phyloP scores from a whole-genome alignment of 352 stramenopile genomes.

The Globisporangium echinulatum region DNA sequence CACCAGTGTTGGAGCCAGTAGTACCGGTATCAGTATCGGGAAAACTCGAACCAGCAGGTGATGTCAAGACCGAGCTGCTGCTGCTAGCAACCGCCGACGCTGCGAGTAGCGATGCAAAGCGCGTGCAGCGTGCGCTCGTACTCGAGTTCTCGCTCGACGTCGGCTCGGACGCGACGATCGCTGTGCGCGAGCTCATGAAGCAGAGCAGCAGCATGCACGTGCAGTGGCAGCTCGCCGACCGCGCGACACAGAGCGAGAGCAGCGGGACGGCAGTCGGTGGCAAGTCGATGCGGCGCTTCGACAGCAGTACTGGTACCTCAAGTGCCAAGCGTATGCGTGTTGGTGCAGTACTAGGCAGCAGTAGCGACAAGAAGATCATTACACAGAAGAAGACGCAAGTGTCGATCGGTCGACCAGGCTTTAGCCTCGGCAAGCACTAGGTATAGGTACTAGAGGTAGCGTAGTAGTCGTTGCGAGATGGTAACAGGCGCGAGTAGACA shows the following conservation, averaged over 20 bases:
- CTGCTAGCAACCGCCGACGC: neutral
- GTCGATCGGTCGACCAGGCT: slow-evolving; percentile 69
- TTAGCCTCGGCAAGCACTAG: slow-evolving; percentile 74
- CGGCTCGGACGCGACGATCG: slow-evolving; percentile 89
- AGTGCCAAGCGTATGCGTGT: too few species aligned
- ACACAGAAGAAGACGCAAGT: slow-evolving; percentile 74
- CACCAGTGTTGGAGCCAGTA: neutral
- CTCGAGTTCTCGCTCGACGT: slow-evolving; percentile 60
- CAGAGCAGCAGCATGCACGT: slow-evolving; percentile 81
- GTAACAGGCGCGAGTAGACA: neutral
- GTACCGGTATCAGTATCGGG: neutral
- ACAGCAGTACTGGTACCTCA: neutral
- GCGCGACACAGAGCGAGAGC: slow-evolving; percentile 2
- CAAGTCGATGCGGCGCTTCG: neutral
- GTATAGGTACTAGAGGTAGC: neutral
- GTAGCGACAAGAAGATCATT: slow-evolving; percentile 43
- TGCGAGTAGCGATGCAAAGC: slow-evolving; percentile 5
- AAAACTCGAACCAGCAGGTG: neutral
- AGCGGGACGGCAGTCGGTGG: slow-evolving; percentile 1
- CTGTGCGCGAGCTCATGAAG: slow-evolving; percentile 94
- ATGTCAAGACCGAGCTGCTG: neutral
- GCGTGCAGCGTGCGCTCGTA: slow-evolving; percentile 29
- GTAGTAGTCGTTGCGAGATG: neutral
- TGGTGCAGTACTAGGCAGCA: slow-evolving; percentile 11
- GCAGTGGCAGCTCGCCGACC: slow-evolving; percentile 44